phyloP scores from a whole-genome alignment of 345 rosid species.

The Gossypium mustelinum region DNA sequence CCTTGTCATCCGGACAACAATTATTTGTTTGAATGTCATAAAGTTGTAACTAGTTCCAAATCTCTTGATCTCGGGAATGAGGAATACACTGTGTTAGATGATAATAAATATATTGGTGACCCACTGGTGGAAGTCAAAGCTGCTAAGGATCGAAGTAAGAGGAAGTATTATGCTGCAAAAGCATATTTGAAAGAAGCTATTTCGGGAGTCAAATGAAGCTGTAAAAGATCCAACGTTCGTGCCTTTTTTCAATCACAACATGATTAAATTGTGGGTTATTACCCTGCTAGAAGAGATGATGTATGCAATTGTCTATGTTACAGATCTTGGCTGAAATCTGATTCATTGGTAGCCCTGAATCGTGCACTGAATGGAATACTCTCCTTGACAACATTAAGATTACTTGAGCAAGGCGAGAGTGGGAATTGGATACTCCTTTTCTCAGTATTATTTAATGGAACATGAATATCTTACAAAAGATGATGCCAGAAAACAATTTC shows the following conservation, averaged over 20 bases:
- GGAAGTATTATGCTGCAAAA: constrained; percentile 87
- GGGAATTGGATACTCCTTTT: constrained; percentile 86
- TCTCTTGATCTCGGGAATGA: constrained; percentile 84
- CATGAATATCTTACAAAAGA: constrained; percentile 77
- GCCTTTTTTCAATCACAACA: constrained; percentile 82
- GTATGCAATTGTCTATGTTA: constrained; percentile 90
- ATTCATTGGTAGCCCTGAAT: constrained; percentile 73
- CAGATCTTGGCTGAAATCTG: constrained; percentile 95
- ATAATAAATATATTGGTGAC: constrained; percentile 94
- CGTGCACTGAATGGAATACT: constrained; percentile 86
- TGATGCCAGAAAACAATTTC: constrained; percentile 92
- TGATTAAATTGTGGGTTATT: constrained; percentile 90
- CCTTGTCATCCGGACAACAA: constrained; percentile 71
- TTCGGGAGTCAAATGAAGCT: constrained; percentile 98
- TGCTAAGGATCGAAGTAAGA: constrained; percentile 89
- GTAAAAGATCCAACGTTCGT: constrained; percentile 84
- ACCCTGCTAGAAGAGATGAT: constrained; percentile 98
- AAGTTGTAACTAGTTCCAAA: constrained; percentile 86
- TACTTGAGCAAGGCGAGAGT: constrained; percentile 88
- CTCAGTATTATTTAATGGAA: constrained; percentile 80
- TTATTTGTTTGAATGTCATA: constrained; percentile 72
- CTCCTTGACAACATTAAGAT: constrained; percentile 94
- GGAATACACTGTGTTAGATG: constrained; percentile 93
- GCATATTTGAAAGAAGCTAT: constrained; percentile 82
- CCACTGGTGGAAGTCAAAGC: constrained; percentile 86